These are phyloP conservation scores for Lentinula lateritia DNA, from an alignment of 768 basidiomycete species.

Conservation along the genomic window DNA sequence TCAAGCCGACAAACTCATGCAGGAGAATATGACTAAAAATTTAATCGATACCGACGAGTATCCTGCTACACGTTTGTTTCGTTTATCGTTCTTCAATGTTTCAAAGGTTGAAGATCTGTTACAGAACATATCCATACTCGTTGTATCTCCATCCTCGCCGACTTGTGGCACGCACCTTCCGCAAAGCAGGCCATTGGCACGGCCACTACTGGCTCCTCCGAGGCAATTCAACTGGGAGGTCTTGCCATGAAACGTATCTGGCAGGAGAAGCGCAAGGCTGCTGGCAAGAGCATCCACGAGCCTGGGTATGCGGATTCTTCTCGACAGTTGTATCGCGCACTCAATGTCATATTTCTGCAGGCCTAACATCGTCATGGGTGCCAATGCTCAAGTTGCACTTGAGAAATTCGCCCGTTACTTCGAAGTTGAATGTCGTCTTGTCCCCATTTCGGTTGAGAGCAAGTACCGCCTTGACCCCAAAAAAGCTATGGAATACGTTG, in stretches of 20 bases:
- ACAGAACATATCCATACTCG: constrained; percentile 49
- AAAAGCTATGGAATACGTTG: constrained; percentile 58
- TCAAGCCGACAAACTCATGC: constrained; percentile 11
- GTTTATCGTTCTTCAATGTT: background rate
- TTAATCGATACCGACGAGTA: constrained; percentile 64
- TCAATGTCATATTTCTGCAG: constrained; percentile 19
- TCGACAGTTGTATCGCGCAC: background rate
- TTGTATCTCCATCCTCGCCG: constrained; percentile 48
- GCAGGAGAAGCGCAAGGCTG: constrained; percentile 62
- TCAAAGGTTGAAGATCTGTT: background rate
- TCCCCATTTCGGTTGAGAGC: constrained; percentile 45
- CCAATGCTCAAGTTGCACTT: constrained; percentile 69
- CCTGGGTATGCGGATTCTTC: constrained; percentile 49
- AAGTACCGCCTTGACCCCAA: constrained; percentile 54
- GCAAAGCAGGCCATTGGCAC: constrained; percentile 61
- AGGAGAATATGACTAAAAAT: constrained; percentile 64
- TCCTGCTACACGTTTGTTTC: constrained; percentile 48
- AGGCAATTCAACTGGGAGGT: constrained; percentile 72
- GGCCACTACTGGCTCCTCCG: constrained; percentile 66
- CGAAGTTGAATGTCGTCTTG: constrained; percentile 59
- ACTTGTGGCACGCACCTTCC: constrained; percentile 66
- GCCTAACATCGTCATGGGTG: constrained; percentile 62
- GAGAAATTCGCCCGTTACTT: constrained; percentile 72
- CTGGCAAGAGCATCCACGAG: constrained; percentile 67
- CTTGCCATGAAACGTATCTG: constrained; percentile 71